Evolutionary conservation across 2,329 filamentous ascomycete genomes (phyloP).

Genomic region (Penicillium sp.): DNA sequence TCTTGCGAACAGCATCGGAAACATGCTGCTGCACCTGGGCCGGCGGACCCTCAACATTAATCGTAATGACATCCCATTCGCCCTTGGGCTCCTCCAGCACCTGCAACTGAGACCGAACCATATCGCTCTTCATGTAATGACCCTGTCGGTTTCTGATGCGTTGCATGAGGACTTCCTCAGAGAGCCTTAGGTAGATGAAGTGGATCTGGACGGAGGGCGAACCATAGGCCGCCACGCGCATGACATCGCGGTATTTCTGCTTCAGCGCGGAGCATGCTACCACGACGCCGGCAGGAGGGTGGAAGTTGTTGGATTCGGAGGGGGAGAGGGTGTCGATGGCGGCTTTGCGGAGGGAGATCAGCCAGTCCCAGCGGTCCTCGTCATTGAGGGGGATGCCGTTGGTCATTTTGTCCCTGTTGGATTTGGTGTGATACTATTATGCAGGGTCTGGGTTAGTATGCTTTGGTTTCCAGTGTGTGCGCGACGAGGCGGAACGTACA

Average conservation of each 20-base stretch:
- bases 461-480: background rate
- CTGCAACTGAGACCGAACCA: conserved; percentile 90
- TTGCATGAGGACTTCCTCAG: conserved; percentile 68
- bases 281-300: conserved; percentile 69
- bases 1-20: conserved; percentile 53
- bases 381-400: conserved; percentile 80
- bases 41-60: conserved; percentile 58
- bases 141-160: conserved; percentile 70
- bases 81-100: conserved; percentile 83
- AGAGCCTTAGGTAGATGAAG: conserved; percentile 84
- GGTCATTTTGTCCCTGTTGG: conserved; percentile 90
- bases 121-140: conserved; percentile 93
- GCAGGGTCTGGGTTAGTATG: conserved; percentile 8
- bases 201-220: conserved; percentile 71
- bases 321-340: conserved; percentile 50
- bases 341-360: conserved; percentile 68
- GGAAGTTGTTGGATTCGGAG: conserved; percentile 35
- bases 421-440: conserved; percentile 47
- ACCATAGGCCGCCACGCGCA: conserved; percentile 74
- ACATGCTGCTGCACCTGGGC: conserved; percentile 57
- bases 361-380: conserved; percentile 96
- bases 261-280: conserved; percentile 95
- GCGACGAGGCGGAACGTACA: conserved; percentile 48
- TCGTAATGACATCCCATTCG: conserved; percentile 62
- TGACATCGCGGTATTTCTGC: conserved; percentile 92